A percentile compares a stretch with the other conserved stretches of the same genome.
These are phyloP conservation scores for Wallemia hederae DNA, from an alignment of 1,284 basidiomycete species.

Conservation along the genomic window DNA sequence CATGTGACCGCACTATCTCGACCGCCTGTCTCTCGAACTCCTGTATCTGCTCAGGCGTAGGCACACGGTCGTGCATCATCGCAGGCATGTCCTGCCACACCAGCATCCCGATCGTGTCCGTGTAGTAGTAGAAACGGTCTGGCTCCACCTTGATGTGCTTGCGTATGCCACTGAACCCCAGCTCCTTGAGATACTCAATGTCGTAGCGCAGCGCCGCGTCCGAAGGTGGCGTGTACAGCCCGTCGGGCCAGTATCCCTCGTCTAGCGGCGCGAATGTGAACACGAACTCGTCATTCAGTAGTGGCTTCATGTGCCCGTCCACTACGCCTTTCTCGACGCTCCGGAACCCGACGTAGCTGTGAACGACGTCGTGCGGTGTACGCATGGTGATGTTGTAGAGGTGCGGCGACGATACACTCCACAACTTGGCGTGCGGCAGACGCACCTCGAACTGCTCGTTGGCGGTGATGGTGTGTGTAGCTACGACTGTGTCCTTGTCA, in stretches of 20 bases:
- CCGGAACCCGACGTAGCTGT: constrained; percentile 5
- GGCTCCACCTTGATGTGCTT: constrained; percentile 6
- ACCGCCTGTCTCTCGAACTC: background rate
- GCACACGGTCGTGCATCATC: background rate
- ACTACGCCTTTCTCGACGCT: constrained; percentile 3
- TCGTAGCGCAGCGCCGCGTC: constrained; percentile 3
- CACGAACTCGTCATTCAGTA: constrained; percentile 5
- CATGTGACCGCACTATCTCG: background rate
- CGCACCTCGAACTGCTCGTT: background rate
- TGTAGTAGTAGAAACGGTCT: constrained; percentile 4
- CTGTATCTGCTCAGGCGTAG: background rate
- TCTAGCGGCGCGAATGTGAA: constrained; percentile 5
- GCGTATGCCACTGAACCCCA: constrained; percentile 4
- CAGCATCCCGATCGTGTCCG: constrained; percentile 4
- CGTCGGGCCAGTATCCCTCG: constrained; percentile 6
- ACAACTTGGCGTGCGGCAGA: background rate
- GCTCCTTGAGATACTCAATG: constrained; percentile 2
- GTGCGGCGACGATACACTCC: constrained; percentile 3
- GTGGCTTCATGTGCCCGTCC: constrained; percentile 2
- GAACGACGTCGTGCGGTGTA: constrained; percentile 1
- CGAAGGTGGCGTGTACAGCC: constrained; percentile 4
- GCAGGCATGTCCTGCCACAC: constrained; percentile 3
- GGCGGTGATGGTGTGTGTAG: background rate
- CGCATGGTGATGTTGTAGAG: constrained; percentile 4
- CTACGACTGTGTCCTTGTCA: background rate